Evolutionary conservation across 1,139 yeast species (phyloP).

Genomic region (Kurtzmaniella quercitrusa): DNA sequence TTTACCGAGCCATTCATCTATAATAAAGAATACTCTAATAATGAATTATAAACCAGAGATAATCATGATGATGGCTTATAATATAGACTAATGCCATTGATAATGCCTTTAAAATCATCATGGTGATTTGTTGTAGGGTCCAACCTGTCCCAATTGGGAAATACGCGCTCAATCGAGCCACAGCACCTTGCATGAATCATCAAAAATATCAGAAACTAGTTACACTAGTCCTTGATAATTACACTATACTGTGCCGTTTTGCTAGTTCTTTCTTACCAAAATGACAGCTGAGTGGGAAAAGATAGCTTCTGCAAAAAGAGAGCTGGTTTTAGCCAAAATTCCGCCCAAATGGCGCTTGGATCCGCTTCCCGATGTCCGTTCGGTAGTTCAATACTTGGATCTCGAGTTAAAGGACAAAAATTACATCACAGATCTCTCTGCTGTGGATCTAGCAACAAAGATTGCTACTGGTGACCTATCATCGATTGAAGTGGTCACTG

Average conservation of each 20-base stretch:
- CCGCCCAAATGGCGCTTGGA: constrained; percentile 21
- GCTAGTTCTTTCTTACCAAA: background rate
- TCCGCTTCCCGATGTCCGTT: constrained; percentile 15
- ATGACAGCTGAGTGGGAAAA: constrained; percentile 12
- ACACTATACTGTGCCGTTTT: background rate
- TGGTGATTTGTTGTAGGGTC: no score
- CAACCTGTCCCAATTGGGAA: background rate
- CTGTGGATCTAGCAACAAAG: constrained; percentile 1
- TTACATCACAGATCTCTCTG: constrained; percentile 12
- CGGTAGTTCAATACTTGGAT: constrained; percentile 30
- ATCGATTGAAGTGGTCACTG: constrained; percentile 10
- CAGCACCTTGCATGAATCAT: no score
- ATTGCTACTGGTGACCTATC: constrained; percentile 10
- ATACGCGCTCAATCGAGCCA: background rate
- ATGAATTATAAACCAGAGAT: no score
- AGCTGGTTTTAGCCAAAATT: constrained; percentile 13
- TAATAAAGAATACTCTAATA: constrained; percentile 26
- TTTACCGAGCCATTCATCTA: constrained; percentile 52
- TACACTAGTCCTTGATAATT: no score
- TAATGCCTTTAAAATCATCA: no score
- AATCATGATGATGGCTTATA: no score
- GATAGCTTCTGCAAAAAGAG: constrained; percentile 14
- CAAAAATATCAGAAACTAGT: no score
- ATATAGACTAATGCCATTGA: no score
- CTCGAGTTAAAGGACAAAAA: constrained; percentile 8